These are phyloP conservation scores for Glebionis coronaria DNA, from an alignment of 129 eudicot species.

Conservation along the genomic window DNA sequence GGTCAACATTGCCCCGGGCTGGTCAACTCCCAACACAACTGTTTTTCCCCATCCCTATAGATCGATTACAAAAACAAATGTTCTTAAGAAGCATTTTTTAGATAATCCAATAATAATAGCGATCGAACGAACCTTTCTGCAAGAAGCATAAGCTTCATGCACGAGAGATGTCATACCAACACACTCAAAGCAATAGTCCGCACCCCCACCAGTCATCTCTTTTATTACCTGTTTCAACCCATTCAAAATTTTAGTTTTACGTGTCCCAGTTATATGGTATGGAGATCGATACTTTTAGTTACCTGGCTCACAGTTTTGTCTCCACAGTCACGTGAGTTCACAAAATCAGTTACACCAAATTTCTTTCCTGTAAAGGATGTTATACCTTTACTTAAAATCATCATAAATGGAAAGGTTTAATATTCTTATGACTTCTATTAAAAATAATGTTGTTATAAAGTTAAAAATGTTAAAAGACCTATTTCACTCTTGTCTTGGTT, in stretches of 20 bases:
- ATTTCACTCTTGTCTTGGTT: conserved; percentile 64
- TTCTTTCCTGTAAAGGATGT: conserved; percentile 43
- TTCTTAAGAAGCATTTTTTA: background rate
- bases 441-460: background rate
- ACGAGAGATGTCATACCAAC: conserved; percentile 67
- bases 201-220: conserved; percentile 88
- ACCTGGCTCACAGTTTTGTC: conserved; percentile 83
- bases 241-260: no score
- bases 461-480: conserved; percentile 33
- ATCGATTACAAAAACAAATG: conserved; percentile 1
- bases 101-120: background rate
- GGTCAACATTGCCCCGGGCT: conserved; percentile 47
- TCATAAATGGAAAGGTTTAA: no score
- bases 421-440: no score
- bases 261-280: background rate
- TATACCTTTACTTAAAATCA: background rate
- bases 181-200: conserved; percentile 95
- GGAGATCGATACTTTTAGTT: background rate
- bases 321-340: conserved; percentile 51
- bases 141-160: conserved; percentile 75
- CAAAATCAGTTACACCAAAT: conserved; percentile 89
- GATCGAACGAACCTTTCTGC: conserved; percentile 55
- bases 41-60: conserved; percentile 88
- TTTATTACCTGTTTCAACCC: conserved; percentile 41
- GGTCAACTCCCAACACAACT: conserved; percentile 64